phyloP scores from a whole-genome alignment of 148 eudicot species.

The Diospyros lotus region DNA sequence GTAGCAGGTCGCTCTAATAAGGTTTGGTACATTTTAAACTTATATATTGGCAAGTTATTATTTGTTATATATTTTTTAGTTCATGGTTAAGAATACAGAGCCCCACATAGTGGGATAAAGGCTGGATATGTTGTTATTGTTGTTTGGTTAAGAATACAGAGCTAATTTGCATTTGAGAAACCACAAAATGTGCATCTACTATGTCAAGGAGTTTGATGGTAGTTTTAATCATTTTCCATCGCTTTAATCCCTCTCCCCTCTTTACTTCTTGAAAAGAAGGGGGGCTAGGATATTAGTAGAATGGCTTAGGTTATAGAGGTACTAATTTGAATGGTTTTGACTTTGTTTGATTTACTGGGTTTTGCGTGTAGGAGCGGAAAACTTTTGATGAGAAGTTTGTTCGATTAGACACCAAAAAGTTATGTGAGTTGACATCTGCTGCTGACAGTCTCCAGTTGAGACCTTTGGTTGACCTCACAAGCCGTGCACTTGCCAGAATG shows the following conservation, averaged over 20 bases:
- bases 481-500: constrained; percentile 76
- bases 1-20: constrained; percentile 75
- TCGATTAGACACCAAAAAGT: constrained; percentile 52
- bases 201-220: neutral
- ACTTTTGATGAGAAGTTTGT: constrained; percentile 67
- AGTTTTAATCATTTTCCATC: too few relatives aligned
- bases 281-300: neutral
- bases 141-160: neutral
- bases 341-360: constrained; percentile 1
- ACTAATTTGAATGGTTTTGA: neutral
- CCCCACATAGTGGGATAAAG: too few relatives aligned
- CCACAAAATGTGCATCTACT: neutral
- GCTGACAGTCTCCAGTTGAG: constrained; percentile 76
- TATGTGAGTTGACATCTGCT: constrained; percentile 72
- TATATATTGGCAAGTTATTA: neutral
- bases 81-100: neutral
- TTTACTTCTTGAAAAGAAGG: too few relatives aligned
- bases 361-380: constrained; percentile 57
- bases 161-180: neutral
- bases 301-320: neutral
- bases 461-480: constrained; percentile 77
- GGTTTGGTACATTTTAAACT: constrained; percentile 32
- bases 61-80: neutral
- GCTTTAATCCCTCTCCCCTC: neutral
- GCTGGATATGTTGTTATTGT: too few relatives aligned